Evolutionary conservation across 495 filamentous ascomycete genomes (phyloP), one percentile per base, ranked within the genome.

Genomic region (Cercophora newfieldiana): DNA sequence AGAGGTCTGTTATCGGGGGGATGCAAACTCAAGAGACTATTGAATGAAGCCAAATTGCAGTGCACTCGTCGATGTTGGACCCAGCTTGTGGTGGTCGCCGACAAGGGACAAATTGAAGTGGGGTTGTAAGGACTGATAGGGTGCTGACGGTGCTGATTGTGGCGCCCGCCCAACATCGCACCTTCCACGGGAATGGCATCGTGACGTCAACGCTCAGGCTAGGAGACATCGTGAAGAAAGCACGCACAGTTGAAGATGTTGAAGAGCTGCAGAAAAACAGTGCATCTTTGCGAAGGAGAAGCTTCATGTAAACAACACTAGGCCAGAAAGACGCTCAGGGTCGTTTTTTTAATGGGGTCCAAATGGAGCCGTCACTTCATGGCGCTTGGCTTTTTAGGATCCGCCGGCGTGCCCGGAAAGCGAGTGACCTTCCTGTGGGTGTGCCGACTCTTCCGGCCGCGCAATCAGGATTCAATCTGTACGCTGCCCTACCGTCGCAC

Each of bases 301-400:
- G 37, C n/a, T 44, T 16, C 37, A 44, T 14, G 37, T 44, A 44
- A 44, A 44, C 37, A 44, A 44, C 37, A 44, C 37, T 44, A 44
- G 37, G 18, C 37, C 37, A 6, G 2, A 44, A 16, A 4, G 4
- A 16, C 37, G 10, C 18, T 44, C 37, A 44, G 37, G 37, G 37
- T 44, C 12, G 37, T 16, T 44, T 44, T 33, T 44, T 44, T 16
- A 16, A 44, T 44, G 37, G 37, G 18, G 37, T 16, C 37, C 12
- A 44, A 16, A 44, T 44, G 37, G 12, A 14, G 51, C 51, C 51
- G 22, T 7, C 51, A 12, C 22, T 55, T 24, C 22, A 28, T 55
- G 14, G 51, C 51, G 26, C 51, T 55, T 55, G 51, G 51, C 51
- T 55, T 49, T 49, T 49, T 44, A 14, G 37, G 37, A 14, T 44